Base-by-base conservation (phyloP, 306 rosid species). In the apple (Malus domestica) region DNA sequence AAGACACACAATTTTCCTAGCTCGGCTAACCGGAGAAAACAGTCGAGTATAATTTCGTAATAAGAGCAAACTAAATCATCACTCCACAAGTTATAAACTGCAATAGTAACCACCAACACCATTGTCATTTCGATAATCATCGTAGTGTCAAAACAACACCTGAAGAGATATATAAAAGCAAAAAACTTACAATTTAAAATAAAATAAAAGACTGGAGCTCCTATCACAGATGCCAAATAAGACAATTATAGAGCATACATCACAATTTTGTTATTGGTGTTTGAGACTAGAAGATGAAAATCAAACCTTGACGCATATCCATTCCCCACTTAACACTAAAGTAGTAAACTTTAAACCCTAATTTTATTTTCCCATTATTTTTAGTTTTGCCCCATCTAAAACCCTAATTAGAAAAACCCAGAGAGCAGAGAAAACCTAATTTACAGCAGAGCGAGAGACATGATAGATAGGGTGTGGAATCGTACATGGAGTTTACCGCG, bases 401-500 rank as follows among this genome's bases (percentile, higher is more conserved):
- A 66, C 71, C 30, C 60, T 32, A 38, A 33, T 23, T 10, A 3
- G 6, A 23, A 38, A 15, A 22, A 23, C 10, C 25, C 45, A 62
- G 59, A 70, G 10, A 9, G 12, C 22, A 25, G 15, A 6, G 20
- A 45, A 29, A 79, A 68, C 79, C 83, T 58, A 73, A 72, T 32
- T 7, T 14, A 6, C 1, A 71, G 13, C 5, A 8, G 44, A 25
- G 44, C 82, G 65, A 23, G 74, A 61, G 59, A 18, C n/a, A 29
- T 16, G 62, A 3, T 8, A 10, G 35, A 15, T 4, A 63, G 63
- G 40, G 18, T 16, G 52, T 18, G 71, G 73, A 68, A 42, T 73
- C 64, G 8, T 87, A 96, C 98, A 70, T 92, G 98, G 83, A 96
- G 99, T 86, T 90, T 96, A 79, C 99, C 99, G 40, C 97, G 98